A percentile compares a stretch with the other conserved stretches of the same genome.
phyloP scores from a whole-genome alignment of 1,284 basidiomycete species.

The Veloboletus limbatus region DNA sequence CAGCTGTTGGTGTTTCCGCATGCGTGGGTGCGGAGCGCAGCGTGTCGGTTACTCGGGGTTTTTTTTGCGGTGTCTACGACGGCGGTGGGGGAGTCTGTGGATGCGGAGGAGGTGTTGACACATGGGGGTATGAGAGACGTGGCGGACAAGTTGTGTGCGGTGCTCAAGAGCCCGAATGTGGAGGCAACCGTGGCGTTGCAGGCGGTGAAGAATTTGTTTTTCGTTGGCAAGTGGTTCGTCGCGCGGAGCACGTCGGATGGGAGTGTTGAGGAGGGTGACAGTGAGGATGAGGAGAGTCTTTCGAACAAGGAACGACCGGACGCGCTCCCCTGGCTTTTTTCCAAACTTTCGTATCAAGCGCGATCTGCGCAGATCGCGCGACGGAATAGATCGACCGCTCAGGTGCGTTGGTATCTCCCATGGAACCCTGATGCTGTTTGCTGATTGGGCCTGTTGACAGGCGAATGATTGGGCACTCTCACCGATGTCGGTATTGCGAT shows the following conservation, averaged over 20 bases:
- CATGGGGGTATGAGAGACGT: slow-evolving; percentile 61
- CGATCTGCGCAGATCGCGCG: slow-evolving; percentile 70
- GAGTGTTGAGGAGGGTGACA: slow-evolving; percentile 3
- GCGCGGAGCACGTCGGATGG: slow-evolving; percentile 10
- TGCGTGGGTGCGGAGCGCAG: slow-evolving; percentile 87
- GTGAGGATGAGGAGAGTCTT: slow-evolving; percentile 27
- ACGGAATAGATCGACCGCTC: slow-evolving; percentile 48
- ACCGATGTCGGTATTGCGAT: slow-evolving; percentile 79
- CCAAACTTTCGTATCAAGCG: slow-evolving; percentile 87
- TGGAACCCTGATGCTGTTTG: too few relatives aligned
- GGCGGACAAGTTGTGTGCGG: slow-evolving; percentile 73
- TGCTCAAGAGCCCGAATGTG: slow-evolving; percentile 81
- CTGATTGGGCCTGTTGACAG: slow-evolving; percentile 27
- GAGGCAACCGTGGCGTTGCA: slow-evolving; percentile 80
- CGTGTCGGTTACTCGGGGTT: slow-evolving; percentile 75
- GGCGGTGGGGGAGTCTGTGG: slow-evolving; percentile 11
- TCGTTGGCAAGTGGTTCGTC: slow-evolving; percentile 82
- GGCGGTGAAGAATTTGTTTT: slow-evolving; percentile 93
- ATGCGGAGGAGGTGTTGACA: slow-evolving; percentile 41
- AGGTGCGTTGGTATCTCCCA: slow-evolving; percentile 51
- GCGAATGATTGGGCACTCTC: slow-evolving; percentile 78
- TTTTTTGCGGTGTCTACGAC: slow-evolving; percentile 54
- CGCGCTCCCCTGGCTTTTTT: slow-evolving; percentile 90
- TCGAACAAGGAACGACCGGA: slow-evolving; percentile 40
- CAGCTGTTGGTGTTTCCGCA: slow-evolving; percentile 86